Base-by-base conservation (phyloP, 805 yeast species). In the Alloascoidea hylecoeti region DNA sequence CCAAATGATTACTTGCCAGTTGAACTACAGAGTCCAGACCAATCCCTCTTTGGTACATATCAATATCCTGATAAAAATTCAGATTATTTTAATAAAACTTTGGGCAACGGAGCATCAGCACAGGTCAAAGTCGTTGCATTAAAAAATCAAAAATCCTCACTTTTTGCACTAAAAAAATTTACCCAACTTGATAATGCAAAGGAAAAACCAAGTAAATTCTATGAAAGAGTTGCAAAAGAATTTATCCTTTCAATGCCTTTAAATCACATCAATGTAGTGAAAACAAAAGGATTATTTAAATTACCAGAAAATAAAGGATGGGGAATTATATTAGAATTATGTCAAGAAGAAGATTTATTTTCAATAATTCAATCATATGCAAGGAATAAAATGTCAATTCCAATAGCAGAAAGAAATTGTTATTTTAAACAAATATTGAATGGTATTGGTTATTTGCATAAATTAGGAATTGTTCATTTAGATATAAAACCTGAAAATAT, bases 401-500 rank as follows among this genome's bases (percentile, higher is more conserved):
- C 68, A 9, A 42, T 68, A 3, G 49, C 40, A 16, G 86, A 78
- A 48, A 72, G 72, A 44, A 68, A 63, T 45, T 79, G 89, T 52
- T 53, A 75, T 27, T 79, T 80, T 55, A 80, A 79, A 51, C 92
- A 80, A 50, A 59, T 78, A 23, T 64, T 68, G 1, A 62, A 68
- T 44, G 92, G 82, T 2, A 50, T 80, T 17, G 70, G 66, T 43
- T 77, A 62, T 45, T 55, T 80, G 42, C 89, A 80, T 50, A 72
- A 70, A 23, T 54, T 63, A 39, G 92, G 79, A 42, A 64, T 79
- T 35, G 84, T 71, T 9, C 89, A 80, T 52, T 62, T 78, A 33
- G 92, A 80, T 59, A 58, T 80, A 48, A 80, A 80, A 53, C 86
- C 88, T 0, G 88, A 80, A 48, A 80, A 80, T 49, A 62, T 79